Evolutionary conservation across 352 stramenopile genomes (phyloP), one percentile per base, ranked within the genome.

Genomic region (Phytopythium aichiense): DNA sequence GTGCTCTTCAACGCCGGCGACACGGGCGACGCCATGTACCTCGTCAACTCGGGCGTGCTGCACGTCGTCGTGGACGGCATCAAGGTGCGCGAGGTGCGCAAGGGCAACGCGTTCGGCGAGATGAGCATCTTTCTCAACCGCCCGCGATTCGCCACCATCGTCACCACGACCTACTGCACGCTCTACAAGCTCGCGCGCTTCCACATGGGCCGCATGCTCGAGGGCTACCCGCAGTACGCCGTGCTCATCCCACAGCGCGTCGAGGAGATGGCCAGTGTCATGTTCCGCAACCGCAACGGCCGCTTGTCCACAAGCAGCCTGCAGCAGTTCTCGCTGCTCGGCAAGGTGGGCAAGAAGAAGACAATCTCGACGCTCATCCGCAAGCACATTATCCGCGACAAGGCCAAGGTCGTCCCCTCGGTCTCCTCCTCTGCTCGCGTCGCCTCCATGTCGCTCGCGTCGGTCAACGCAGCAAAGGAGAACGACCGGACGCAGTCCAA

Each of bases 101-200:
- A 88, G 51, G 79, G 79, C 1, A 66, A 73, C 4, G 88, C 86
- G 46, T 91, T 91, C 51, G 81, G 81, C 4, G 81, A 91, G 38
- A 77, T 91, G 54, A 70, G 71, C 15, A 61, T 91, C 49, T 91
- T 91, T 45, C 55, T 81, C 2, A 76, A 78, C 13, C 66, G 69
- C 4, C 77, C 79, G 20, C 75, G 81, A 4, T 87, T 71, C 23
- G 81, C 79, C 4, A 87, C 76, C 0, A 69, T 89, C 12, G 31
- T 82, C 31, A 83, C 77, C 4, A 74, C 67, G 8, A 88, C 80
- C 0, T 89, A 88, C 52, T 88, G 72, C 57, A 87, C 78, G 11
- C 53, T 89, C 25, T 89, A 89, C 54, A 85, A 77, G 51, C 71
- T 89, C 15, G 69, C 68, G 8, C 69, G 79, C 5, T 87, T 84